phyloP scores from a whole-genome alignment of 2,329 filamentous ascomycete genomes.

The Fusarium ambrosium region DNA sequence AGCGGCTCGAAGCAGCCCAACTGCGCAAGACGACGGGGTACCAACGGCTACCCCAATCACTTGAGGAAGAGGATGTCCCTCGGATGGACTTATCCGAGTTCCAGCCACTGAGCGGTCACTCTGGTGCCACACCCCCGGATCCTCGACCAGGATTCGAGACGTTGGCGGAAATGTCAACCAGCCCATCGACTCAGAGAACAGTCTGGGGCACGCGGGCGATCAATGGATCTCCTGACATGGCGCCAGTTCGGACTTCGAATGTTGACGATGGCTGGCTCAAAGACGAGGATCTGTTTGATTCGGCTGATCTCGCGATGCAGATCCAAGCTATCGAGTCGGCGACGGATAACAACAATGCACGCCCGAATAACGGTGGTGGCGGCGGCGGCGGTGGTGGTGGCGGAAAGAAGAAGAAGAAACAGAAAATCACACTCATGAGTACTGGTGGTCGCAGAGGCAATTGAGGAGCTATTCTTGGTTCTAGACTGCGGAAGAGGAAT shows the following conservation, averaged over 20 bases:
- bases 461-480: conserved; percentile 37
- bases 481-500: conserved; percentile 1
- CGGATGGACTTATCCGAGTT: conserved; percentile 73
- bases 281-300: conserved; percentile 79
- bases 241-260: conserved; percentile 48
- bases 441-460: conserved; percentile 69
- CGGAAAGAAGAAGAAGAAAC: conserved; percentile 77
- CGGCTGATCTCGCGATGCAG: conserved; percentile 71
- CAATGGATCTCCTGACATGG: conserved; percentile 68
- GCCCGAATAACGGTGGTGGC: conserved; percentile 30
- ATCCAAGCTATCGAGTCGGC: conserved; percentile 65
- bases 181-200: conserved; percentile 80
- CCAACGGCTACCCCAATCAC: conserved; percentile 53
- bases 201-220: conserved; percentile 92
- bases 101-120: conserved; percentile 68
- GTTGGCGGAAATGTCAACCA: conserved; percentile 84
- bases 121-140: conserved; percentile 67
- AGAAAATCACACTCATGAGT: conserved; percentile 81
- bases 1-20: conserved; percentile 81
- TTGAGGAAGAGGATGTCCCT: conserved; percentile 56
- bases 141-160: conserved; percentile 73
- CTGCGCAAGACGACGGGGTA: conserved; percentile 66
- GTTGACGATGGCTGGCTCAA: conserved; percentile 87
- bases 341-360: conserved; percentile 47
- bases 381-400: conserved; percentile 48